phyloP scores from a whole-genome alignment of 768 basidiomycete genomes.

The Cyathus striatus region DNA sequence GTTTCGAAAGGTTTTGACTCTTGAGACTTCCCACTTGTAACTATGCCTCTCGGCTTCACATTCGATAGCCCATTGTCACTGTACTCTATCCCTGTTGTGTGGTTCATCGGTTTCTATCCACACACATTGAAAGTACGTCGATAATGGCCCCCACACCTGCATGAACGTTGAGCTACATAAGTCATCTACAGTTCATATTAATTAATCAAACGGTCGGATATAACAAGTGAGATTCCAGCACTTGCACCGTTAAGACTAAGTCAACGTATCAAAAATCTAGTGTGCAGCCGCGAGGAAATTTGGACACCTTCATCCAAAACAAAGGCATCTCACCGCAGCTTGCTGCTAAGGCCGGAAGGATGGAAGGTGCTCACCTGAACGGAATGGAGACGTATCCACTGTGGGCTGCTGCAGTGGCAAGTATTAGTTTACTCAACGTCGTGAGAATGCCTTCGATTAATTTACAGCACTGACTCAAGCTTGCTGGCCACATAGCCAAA shows the following conservation, averaged over 20 bases:
- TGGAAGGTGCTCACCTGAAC: slow-evolving; percentile 33
- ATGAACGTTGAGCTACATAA: neutral
- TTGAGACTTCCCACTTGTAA: too few relatives aligned
- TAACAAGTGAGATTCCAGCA: slow-evolving; percentile 33
- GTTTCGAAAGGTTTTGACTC: too few relatives aligned
- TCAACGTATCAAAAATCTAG: too few relatives aligned
- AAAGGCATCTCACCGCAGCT: slow-evolving; percentile 16
- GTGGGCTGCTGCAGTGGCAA: slow-evolving; percentile 27
- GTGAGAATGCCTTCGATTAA: neutral
- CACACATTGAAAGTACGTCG: slow-evolving; percentile 19
- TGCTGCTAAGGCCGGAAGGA: slow-evolving; percentile 19
- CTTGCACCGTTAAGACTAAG: too few relatives aligned
- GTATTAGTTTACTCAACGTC: neutral
- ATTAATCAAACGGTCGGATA: slow-evolving; percentile 23
- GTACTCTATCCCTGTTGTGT: slow-evolving; percentile 32
- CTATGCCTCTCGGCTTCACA: too few relatives aligned
- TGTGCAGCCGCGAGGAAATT: slow-evolving; percentile 24
- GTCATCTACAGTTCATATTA: slow-evolving; percentile 12
- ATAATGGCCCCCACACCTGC: neutral
- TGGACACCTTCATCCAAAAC: slow-evolving; percentile 13
- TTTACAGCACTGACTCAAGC: slow-evolving; percentile 6
- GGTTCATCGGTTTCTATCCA: slow-evolving; percentile 28
- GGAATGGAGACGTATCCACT: slow-evolving; percentile 27
- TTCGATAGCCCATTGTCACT: slow-evolving; percentile 21
- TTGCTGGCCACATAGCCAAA: slow-evolving; percentile 24